Base-by-base conservation (phyloP, 2,329 filamentous ascomycete species). In the Coniosporium tulheliwenetii region DNA sequence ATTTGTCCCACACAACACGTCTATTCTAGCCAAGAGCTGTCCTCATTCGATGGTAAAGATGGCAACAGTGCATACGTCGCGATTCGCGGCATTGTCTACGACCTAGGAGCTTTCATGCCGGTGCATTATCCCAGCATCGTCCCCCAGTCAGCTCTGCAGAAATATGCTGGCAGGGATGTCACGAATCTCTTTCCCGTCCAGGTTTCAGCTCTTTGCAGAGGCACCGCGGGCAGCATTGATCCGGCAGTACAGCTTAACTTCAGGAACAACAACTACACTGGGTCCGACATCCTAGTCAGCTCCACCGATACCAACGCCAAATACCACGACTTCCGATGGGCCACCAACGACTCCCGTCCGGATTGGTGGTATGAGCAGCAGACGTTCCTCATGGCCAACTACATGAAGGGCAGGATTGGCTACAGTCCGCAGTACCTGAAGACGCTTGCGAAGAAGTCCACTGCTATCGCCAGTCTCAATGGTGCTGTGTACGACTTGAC, bases 341-440 rank as follows among this genome's bases (percentile, higher is more conserved):
- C 75, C 54, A 85, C 74, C 30, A 85, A 86, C 48, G 84, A 94
- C 55, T 80, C 73, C 39, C 79, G 87, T 9, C 77, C 80, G 2
- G 85, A 94, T 55, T 98, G 91, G 91, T 96, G 89, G 64, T 80
- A 72, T 43, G 85, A 98, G 63, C 79, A 87, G 58, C 85, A 95
- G 73, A 70, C 78, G 30, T 76, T 78, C 57, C 65, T 98, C 40
- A 81, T 80, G 50, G 62, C 75, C 30, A 79, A 78, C 49, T 96
- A 81, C 68, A 81, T 82, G 62, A 93, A 93, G 59, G 91, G 91
- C 38, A 79, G 77, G 47, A 68, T 98, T 39, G 91, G 86, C 19
- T 98, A 86, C 60, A 85, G 83, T 8, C 63, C 79, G 0, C 53
- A 82, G 45, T 93, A 91, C 52, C 71, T 98, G 40, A 70, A 72